These are phyloP conservation scores for Oryza longistaminata DNA, from an alignment of 176 grass and related monocot genomes.

Conservation along the genomic window DNA sequence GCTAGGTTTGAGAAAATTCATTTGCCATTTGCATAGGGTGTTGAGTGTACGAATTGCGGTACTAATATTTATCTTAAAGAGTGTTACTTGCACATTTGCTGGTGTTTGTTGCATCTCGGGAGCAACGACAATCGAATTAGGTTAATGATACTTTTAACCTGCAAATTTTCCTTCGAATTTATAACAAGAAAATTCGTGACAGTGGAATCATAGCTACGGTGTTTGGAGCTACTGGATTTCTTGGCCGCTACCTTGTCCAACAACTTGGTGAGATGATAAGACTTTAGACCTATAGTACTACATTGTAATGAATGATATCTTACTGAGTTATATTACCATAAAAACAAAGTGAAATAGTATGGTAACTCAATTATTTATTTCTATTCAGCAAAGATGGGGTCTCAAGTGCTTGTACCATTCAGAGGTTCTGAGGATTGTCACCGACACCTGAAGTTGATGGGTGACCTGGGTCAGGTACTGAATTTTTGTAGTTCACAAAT, in stretches of 20 bases:
- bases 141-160: not conserved
- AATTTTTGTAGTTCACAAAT: not conserved
- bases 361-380: not conserved
- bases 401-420: slow-evolving; percentile 96
- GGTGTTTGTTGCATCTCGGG: not conserved
- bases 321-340: not conserved
- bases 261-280: slow-evolving; percentile 76
- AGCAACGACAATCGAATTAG: not conserved
- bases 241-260: slow-evolving; percentile 90
- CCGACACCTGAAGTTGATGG: slow-evolving; percentile 94
- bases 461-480: slow-evolving; percentile 87
- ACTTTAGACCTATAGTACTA: not conserved
- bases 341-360: not conserved
- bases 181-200: slow-evolving; percentile 12
- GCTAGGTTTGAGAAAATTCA: not conserved
- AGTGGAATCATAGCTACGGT: slow-evolving; percentile 97
- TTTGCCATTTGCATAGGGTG: not conserved
- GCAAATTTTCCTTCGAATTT: not conserved
- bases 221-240: slow-evolving; percentile 98
- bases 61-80: not conserved
- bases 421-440: slow-evolving; percentile 92
- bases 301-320: not conserved
- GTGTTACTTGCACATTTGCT: not conserved
- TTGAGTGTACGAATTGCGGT: not conserved
- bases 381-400: slow-evolving; percentile 92